Evolutionary conservation across 2,329 filamentous ascomycete species (phyloP).

Genomic region (Sporothrix protearum): DNA sequence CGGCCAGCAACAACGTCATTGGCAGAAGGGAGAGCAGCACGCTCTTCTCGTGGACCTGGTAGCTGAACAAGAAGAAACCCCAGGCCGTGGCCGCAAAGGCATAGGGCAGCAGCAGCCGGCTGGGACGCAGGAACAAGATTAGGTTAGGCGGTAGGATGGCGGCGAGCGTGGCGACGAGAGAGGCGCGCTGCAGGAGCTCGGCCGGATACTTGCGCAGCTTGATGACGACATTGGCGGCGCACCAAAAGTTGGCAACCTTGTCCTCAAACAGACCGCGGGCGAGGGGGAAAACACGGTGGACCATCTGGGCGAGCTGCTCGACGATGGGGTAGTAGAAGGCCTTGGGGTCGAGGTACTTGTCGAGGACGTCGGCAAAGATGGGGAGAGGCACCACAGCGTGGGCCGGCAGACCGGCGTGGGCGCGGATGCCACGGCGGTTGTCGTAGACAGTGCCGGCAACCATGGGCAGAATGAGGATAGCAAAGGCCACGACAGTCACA

Average conservation of each 20-base stretch:
- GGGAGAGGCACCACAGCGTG: slow-evolving; percentile 60
- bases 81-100: slow-evolving; percentile 82
- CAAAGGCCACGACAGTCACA: slow-evolving; percentile 70
- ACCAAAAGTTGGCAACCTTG: slow-evolving; percentile 99
- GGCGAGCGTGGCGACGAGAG: slow-evolving; percentile 68
- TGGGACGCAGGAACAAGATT: slow-evolving; percentile 74
- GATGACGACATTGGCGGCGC: slow-evolving; percentile 80
- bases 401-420: slow-evolving; percentile 54
- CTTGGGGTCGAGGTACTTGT: slow-evolving; percentile 57
- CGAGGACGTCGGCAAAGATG: slow-evolving; percentile 53
- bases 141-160: slow-evolving; percentile 76
- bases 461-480: slow-evolving; percentile 70
- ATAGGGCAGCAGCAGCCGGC: slow-evolving; percentile 71
- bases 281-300: slow-evolving; percentile 95
- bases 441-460: slow-evolving; percentile 69
- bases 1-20: slow-evolving; percentile 82
- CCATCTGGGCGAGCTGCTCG: slow-evolving; percentile 74
- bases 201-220: slow-evolving; percentile 76
- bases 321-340: slow-evolving; percentile 70
- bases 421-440: slow-evolving; percentile 58
- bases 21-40: slow-evolving; percentile 87
- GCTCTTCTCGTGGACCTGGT: slow-evolving; percentile 98
- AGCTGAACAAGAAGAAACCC: slow-evolving; percentile 97
- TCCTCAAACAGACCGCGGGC: slow-evolving; percentile 95
- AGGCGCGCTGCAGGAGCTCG: slow-evolving; percentile 68